Conservation (phyloP, 352 stramenopile genomes). For the Pythium oligandrum region DNA sequence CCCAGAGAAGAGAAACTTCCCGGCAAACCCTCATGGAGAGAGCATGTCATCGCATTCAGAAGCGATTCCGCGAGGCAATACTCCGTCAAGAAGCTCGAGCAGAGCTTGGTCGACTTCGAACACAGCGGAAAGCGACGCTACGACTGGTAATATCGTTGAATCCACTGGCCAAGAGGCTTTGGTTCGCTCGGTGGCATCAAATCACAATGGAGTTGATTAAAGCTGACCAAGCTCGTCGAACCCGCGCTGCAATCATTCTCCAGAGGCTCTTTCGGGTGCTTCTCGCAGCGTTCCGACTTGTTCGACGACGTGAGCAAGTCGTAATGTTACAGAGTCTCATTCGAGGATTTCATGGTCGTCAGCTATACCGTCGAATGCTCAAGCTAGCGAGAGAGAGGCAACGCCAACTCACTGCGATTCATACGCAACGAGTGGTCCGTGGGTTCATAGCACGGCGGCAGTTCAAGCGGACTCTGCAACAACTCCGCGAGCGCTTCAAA, state of each 20-base stretch:
- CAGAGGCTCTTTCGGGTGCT: conserved; percentile 19
- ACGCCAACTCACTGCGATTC: conserved; percentile 10
- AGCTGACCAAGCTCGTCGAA: no score
- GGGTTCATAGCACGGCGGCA: conserved; percentile 19
- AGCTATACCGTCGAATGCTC: neutral
- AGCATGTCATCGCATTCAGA: no score
- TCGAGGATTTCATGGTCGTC: conserved; percentile 1
- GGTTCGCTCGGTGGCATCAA: no score
- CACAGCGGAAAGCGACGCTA: no score
- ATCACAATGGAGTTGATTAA: no score
- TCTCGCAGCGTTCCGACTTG: conserved; percentile 13
- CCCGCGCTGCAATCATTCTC: conserved; percentile 9
- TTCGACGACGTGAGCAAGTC: conserved; percentile 12
- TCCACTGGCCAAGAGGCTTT: no score
- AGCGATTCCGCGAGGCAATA: no score
- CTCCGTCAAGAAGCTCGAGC: no score
- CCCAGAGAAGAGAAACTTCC: no score
- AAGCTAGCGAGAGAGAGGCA: neutral
- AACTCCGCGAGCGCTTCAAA: conserved; percentile 41
- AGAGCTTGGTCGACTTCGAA: no score
- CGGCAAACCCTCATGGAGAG: no score
- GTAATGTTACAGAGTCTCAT: conserved; percentile 15
- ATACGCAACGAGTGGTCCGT: conserved; percentile 24
- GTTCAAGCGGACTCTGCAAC: conserved; percentile 18
- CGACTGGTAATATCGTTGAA: no score